A percentile compares a stretch with the other conserved stretches of the same genome.
phyloP scores from a whole-genome alignment of 2,329 filamentous ascomycete genomes.

The Thielaviopsis punctulata region DNA sequence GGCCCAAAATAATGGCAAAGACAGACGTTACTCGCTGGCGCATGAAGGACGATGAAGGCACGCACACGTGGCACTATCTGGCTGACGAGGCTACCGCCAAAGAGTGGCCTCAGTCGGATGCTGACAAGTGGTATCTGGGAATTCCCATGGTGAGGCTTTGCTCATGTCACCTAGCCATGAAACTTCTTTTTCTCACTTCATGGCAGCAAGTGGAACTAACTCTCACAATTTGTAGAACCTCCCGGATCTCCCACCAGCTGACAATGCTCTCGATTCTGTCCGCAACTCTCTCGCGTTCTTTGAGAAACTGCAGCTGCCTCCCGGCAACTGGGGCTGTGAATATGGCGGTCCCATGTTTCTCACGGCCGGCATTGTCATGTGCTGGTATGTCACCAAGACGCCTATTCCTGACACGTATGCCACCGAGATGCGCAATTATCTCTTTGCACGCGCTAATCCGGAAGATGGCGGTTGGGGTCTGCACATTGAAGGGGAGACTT shows the following conservation, averaged over 20 bases:
- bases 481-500: constrained; percentile 85
- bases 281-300: constrained; percentile 78
- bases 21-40: constrained; percentile 79
- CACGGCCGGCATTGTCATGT: constrained; percentile 66
- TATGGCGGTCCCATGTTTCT: constrained; percentile 97
- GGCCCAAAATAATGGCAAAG: constrained; percentile 32
- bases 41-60: constrained; percentile 57
- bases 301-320: constrained; percentile 69
- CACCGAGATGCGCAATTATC: constrained; percentile 81
- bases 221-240: constrained; percentile 39
- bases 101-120: constrained; percentile 68
- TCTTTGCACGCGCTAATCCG: constrained; percentile 68
- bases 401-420: constrained; percentile 65
- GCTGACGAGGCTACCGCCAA: constrained; percentile 51
- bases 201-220: not conserved
- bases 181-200: not conserved
- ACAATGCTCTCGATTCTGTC: constrained; percentile 59
- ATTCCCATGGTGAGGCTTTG: constrained; percentile 47
- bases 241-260: constrained; percentile 51
- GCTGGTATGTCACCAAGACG: constrained; percentile 80
- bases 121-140: constrained; percentile 81
- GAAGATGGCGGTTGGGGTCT: constrained; percentile 94
- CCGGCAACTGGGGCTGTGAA: constrained; percentile 92
- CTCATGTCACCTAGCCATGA: not conserved
- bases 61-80: constrained; percentile 90